Evolutionary conservation across 305 asterid genomes (phyloP), one percentile per base, ranked within the genome.

Genomic region (Fraxinus platypoda): DNA sequence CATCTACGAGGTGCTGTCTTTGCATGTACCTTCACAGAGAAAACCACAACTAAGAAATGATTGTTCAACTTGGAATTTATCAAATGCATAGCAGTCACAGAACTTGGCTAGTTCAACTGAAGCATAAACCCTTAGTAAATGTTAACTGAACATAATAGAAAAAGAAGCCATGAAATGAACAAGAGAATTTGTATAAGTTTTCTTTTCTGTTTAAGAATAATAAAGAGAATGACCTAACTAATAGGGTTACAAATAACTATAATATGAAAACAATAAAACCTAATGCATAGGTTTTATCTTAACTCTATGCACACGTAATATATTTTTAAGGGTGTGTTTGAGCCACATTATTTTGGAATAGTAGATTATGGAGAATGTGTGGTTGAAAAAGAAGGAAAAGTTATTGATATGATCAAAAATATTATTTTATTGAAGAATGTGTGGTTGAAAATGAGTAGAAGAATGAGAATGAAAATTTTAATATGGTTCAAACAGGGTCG

Each of bases 1-100:
- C 97, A 84, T 95, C 99, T 19, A 95, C 78, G 7, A 92, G 93
- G 88, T 94, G 97, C 85, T 91, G 85, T 78, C 86, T 78, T 73
- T 73, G 84, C 82, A 82, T 84, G 84, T 91, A 95, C 93, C 99
- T 95, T 85, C 80, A 33, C 2, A 70, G 81, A 84, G 33, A 68
- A 78, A 70, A 81, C 33, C 80, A 77, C 59, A 79, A 38, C 30
- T 83, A 80, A 84, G 82, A 35, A 74, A 73, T 12, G n/a, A 68
- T 28, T 25, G 74, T 35, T 28, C 74, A 66, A 66, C 35, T 66
- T 25, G 37, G 35, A 66, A 66, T 66, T 66, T 66, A 66, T 66
- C 74, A 66, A 25, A 66, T 11, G 35, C 37, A 64, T 0, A 28
- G 37, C 19, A 26, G 34, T 28, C 74, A 68, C 37, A 68, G 74